Evolutionary conservation across 164 flowering plant genomes (phyloP).

Genomic region (Vitis amurensis): DNA sequence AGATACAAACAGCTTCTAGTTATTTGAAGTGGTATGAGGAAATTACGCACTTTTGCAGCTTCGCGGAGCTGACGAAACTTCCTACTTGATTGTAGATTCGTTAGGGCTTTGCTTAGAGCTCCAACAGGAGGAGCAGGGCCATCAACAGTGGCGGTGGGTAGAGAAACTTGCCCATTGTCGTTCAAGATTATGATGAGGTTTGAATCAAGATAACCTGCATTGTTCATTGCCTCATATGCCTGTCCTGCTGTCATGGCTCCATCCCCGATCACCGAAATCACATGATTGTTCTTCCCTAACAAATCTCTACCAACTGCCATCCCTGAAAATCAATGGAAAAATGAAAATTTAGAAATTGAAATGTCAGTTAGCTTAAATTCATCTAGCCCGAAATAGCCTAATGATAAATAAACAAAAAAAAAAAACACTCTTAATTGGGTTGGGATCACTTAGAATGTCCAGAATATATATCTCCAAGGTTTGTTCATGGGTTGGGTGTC

Average conservation of each 20-base stretch:
- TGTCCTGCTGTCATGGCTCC: constrained; percentile 62
- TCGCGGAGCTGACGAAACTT: constrained; percentile 39
- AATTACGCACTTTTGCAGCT: constrained; percentile 35
- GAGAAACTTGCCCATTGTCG: constrained; percentile 44
- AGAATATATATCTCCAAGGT: too few species aligned
- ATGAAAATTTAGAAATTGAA: background rate
- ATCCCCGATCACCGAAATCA: constrained; percentile 49
- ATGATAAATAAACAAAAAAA: too few species aligned
- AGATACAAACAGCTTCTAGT: background rate
- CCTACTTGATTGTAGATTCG: constrained; percentile 31
- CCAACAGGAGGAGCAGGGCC: constrained; percentile 59
- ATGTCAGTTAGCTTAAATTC: too few species aligned
- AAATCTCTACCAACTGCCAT: constrained; percentile 59
- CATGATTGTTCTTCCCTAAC: constrained; percentile 42
- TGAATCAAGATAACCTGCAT: constrained; percentile 50
- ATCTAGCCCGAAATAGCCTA: too few species aligned
- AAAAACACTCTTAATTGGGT: too few species aligned
- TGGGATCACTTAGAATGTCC: too few species aligned
- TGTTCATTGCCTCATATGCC: constrained; percentile 49
- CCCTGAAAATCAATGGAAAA: constrained; percentile 24
- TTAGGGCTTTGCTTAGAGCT: constrained; percentile 41
- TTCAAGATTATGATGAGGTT: constrained; percentile 46
- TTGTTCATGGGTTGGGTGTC: too few species aligned
- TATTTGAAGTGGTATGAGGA: background rate
- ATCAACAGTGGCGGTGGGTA: constrained; percentile 53